Evolutionary conservation across 73 alveolate genomes (phyloP), one percentile per base, ranked within the genome.

Genomic region (Uronychia binucleata): DNA sequence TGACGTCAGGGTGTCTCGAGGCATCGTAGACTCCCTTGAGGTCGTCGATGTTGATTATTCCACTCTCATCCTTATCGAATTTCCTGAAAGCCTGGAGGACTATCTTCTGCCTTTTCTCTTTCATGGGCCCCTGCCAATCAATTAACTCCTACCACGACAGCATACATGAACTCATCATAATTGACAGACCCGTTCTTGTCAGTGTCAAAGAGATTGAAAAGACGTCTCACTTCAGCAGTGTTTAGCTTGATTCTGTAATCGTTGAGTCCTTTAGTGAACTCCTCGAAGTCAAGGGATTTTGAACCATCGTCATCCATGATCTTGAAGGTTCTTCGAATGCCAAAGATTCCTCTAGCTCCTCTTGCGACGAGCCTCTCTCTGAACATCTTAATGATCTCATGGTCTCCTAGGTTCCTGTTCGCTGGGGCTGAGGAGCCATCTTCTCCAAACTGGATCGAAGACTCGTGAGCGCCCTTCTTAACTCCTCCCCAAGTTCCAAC

Each of bases 171-270:
- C 34, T 90, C 99, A 90, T 97, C 99, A 93, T 95, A 96, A 83
- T 91, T 92, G 27, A 97, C 86, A 84, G 93, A 86, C 57, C 98
- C 98, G 83, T 95, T 93, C 33, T 91, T 94, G 84, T 97, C 94
- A 77, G 87, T 83, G 81, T 90, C 96, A 74, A 90, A 90, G 57
- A 82, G 79, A 30, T 86, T 86, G 80, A 90, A 90, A 5, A 90
- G 75, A 26, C 75, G 26, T 80, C 93, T 67, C 25, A 84, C 88
- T 59, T 86, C 93, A 58, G 77, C 88, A 13, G 86, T 79, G 31
- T 85, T 67, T 11, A 85, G 35, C n/a, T 35, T 26, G n/a, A 85
- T 79, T 31, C 92, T 57, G 83, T 67, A 85, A 59, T 85, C 92
- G 58, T 82, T 60, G 79, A 85, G 34, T 30, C 86, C 92, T 31